Conservation (phyloP, 140 eudicot genomes). For the Erigeron philadelphicus region DNA sequence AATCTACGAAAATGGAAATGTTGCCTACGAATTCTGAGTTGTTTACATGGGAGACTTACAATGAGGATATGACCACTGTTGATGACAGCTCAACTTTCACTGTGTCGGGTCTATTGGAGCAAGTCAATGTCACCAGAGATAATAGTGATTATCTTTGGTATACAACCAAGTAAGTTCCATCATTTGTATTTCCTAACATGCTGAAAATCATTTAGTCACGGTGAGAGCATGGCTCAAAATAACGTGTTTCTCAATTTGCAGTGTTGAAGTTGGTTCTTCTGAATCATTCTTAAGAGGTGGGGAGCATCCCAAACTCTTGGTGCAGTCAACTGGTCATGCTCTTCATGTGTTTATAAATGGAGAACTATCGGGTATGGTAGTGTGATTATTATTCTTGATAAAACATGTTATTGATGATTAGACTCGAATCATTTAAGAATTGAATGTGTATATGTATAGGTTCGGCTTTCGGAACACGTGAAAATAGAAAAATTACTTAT, state of each 20-base stretch:
- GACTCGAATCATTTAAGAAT: background rate
- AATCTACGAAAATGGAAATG: slow-evolving; percentile 87
- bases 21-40: slow-evolving; percentile 49
- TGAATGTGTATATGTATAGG: slow-evolving; percentile 47
- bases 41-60: slow-evolving; percentile 80
- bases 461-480: slow-evolving; percentile 80
- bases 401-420: background rate
- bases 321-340: slow-evolving; percentile 84
- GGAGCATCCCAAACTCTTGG: slow-evolving; percentile 65
- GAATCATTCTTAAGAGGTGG: slow-evolving; percentile 62
- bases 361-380: slow-evolving; percentile 62
- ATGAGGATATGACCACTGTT: slow-evolving; percentile 59
- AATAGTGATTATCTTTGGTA: slow-evolving; percentile 90
- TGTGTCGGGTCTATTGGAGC: slow-evolving; percentile 72
- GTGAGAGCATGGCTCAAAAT: background rate
- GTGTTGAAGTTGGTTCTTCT: slow-evolving; percentile 67
- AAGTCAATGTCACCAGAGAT: slow-evolving; percentile 88
- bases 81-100: slow-evolving; percentile 66
- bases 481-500: slow-evolving; percentile 54
- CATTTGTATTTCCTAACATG: background rate
- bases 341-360: slow-evolving; percentile 89
- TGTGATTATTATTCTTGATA: background rate
- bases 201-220: background rate
- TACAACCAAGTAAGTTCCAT: slow-evolving; percentile 60
- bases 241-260: slow-evolving; percentile 21